Conservation (phyloP, 1,139 yeast species). For the Nakaseomyces nivariensis region DNA sequence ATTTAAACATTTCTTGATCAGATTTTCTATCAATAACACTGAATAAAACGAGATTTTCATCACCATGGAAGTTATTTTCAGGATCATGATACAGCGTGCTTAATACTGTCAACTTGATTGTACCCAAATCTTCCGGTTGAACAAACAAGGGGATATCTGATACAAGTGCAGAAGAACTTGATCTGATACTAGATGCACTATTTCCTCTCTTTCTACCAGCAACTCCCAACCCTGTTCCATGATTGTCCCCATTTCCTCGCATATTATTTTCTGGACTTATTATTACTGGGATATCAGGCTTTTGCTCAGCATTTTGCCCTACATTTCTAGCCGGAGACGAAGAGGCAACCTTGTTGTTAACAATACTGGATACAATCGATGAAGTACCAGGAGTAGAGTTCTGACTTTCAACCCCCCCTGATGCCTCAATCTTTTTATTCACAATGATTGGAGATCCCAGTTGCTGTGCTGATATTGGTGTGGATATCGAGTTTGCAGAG, state of each 20-base stretch:
- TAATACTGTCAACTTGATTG: conserved; percentile 49
- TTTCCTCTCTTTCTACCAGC: neutral
- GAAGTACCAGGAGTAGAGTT: conserved; percentile 4
- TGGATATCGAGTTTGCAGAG: neutral
- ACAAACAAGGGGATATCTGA: conserved; percentile 41
- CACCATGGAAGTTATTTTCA: conserved; percentile 27
- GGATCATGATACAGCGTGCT: conserved; percentile 43
- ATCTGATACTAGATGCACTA: conserved; percentile 1
- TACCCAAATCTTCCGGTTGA: conserved; percentile 57
- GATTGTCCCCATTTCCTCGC: neutral
- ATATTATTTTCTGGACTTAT: neutral
- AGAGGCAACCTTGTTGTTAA: neutral
- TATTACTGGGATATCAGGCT: neutral
- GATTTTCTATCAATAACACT: conserved; percentile 50
- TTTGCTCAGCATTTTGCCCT: neutral
- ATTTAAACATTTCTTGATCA: conserved; percentile 61
- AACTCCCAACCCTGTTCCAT: neutral
- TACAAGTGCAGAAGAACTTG: neutral
- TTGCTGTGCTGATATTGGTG: conserved; percentile 2
- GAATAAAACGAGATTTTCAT: conserved; percentile 48
- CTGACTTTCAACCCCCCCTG: neutral
- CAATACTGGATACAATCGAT: conserved; percentile 4
- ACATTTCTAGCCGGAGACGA: neutral
- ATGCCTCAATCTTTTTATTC: conserved; percentile 9
- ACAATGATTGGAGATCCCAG: conserved; percentile 19